These are phyloP conservation scores for Magnaporthiopsis rhizophila DNA, from an alignment of 2,329 filamentous ascomycete genomes.

Conservation along the genomic window DNA sequence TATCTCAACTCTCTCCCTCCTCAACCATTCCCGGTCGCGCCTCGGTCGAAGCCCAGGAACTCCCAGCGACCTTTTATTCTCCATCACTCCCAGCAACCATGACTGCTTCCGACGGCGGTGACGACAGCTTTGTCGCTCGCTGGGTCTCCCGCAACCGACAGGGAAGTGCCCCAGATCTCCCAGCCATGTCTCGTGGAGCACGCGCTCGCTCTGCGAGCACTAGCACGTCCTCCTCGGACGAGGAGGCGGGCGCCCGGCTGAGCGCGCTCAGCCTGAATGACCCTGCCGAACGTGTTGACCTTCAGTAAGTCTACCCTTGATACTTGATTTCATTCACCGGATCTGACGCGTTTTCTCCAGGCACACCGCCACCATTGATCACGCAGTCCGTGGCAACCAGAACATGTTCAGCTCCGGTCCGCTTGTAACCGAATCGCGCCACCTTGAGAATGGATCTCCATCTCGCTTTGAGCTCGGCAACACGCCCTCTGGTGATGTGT, in stretches of 20 bases:
- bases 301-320: too few relatives aligned
- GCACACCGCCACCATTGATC: not conserved
- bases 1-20: not conserved
- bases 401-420: not conserved
- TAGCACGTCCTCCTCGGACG: not conserved
- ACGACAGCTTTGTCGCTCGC: not conserved
- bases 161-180: conserved; percentile 1
- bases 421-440: not conserved
- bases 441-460: not conserved
- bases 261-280: conserved; percentile 5
- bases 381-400: not conserved
- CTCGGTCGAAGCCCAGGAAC: not conserved
- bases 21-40: not conserved
- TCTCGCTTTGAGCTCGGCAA: conserved; percentile 13
- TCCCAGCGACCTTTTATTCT: not conserved
- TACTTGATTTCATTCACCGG: too few relatives aligned
- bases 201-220: not conserved
- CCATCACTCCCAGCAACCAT: not conserved
- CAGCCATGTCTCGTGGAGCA: not conserved
- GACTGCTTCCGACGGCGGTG: not conserved
- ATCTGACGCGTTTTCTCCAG: not conserved
- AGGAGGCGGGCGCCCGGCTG: conserved; percentile 5
- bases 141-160: not conserved
- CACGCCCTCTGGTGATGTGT: conserved; percentile 12
- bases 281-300: not conserved